Evolutionary conservation across 345 rosid genomes (phyloP).

Genomic region (Dovyalis caffra): DNA sequence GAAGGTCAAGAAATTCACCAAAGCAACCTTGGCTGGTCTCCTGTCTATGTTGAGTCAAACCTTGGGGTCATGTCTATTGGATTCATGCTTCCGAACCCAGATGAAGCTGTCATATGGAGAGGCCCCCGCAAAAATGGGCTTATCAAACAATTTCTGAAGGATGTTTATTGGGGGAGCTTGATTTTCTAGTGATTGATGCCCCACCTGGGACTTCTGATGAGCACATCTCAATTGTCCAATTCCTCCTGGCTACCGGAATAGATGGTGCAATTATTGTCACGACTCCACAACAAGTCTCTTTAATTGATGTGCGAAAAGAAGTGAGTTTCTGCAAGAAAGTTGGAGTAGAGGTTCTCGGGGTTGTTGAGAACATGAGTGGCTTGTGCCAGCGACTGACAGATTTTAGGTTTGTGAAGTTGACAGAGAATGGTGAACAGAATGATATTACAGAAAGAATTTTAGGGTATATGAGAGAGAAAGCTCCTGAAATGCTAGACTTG

Average conservation of each 20-base stretch:
- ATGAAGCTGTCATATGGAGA: constrained; percentile 97
- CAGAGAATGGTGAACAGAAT: constrained; percentile 47
- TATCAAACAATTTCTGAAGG: constrained; percentile 89
- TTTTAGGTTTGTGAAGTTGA: constrained; percentile 54
- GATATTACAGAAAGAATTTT: constrained; percentile 60
- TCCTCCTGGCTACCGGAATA: constrained; percentile 76
- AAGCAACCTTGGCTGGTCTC: constrained; percentile 99
- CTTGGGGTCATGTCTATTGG: constrained; percentile 99
- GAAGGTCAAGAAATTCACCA: constrained; percentile 96
- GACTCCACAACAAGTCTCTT: constrained; percentile 89
- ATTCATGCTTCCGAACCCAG: constrained; percentile 91
- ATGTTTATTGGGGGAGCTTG: constrained; percentile 90
- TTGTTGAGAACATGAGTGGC: constrained; percentile 98
- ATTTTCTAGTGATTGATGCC: constrained; percentile 87
- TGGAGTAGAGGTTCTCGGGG: constrained; percentile 79
- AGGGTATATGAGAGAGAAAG: constrained; percentile 54
- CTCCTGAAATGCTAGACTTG: constrained; percentile 67
- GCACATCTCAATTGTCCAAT: constrained; percentile 90
- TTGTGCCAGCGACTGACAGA: constrained; percentile 68
- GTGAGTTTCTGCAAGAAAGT: constrained; percentile 94
- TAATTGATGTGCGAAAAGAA: constrained; percentile 91
- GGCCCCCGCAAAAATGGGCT: constrained; percentile 93
- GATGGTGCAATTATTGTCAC: constrained; percentile 95
- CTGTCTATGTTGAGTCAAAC: constrained; percentile 88
- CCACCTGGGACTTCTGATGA: constrained; percentile 98